Evolutionary conservation across 331 rosid species (phyloP), one percentile per base, ranked within the genome.

Genomic region (Stylosanthes scabra): DNA sequence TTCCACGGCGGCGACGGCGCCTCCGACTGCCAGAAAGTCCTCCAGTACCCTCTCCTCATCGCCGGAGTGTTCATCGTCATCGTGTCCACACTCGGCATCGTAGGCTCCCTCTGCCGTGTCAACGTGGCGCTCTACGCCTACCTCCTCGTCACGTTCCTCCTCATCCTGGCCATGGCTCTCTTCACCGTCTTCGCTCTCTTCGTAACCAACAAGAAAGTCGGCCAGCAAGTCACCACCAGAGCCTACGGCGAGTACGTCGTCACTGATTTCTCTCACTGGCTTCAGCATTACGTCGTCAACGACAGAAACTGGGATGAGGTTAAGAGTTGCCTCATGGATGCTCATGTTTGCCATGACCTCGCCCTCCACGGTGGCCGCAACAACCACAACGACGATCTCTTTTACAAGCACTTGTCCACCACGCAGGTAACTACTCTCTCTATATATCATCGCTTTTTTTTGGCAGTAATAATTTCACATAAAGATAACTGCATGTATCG

Each of bases 221-320:
- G 87, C 0, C 68, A 73, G 59, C 78, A 78, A 2, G 52, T 93
- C 0, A 89, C 98, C 0, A 86, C 84, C 0, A 80, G 74, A 34
- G 96, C 93, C 0, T 82, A 72, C 39, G 88, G 79, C 51, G 96
- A 89, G 80, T 86, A 87, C 58, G 82, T 72, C 3, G 80, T 87
- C 0, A 74, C 78, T 0, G 94, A 93, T 63, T 93, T 83, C 88
- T 88, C 96, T 0, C 84, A 89, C 63, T 91, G 92, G 96, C 42
- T 91, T 55, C 98, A 89, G 75, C 82, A 51, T 0, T 91, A 91
- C 7, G 98, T 93, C 0, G 79, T 83, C 4, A 93, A 93, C 9
- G 74, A 77, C 14, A 29, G 79, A 39, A 88, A 93, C 59, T 93
- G 98, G 98, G 78, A 63, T 2, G 83, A 78, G 46, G 84, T 93